These are phyloP conservation scores for Polyporus arcularius DNA, from an alignment of 768 basidiomycete genomes.

Conservation along the genomic window DNA sequence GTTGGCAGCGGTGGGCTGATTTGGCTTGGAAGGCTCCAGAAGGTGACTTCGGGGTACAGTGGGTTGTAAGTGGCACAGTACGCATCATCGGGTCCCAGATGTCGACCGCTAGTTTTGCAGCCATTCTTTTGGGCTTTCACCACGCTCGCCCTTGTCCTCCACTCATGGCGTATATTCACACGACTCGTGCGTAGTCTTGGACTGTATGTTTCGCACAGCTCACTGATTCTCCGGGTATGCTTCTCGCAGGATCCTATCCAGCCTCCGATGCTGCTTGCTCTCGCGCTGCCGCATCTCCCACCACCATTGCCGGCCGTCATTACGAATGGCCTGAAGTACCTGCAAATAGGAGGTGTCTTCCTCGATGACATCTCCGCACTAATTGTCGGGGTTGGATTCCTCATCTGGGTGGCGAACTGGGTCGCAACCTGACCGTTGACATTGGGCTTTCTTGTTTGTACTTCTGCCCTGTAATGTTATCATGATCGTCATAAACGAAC, in stretches of 20 bases:
- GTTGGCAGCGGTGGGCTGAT: constrained; percentile 68
- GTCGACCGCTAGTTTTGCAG: constrained; percentile 34
- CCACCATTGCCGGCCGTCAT: constrained; percentile 64
- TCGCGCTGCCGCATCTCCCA: constrained; percentile 68
- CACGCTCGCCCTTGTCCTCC: constrained; percentile 68
- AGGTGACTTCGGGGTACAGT: constrained; percentile 51
- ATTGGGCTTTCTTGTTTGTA: constrained; percentile 11
- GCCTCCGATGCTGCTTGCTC: constrained; percentile 57
- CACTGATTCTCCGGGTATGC: neutral
- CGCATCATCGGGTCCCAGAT: too few species aligned
- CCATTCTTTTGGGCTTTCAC: constrained; percentile 85
- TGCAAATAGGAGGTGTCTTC: constrained; percentile 66
- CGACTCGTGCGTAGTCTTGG: constrained; percentile 53
- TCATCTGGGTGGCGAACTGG: constrained; percentile 31
- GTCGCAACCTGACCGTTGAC: constrained; percentile 19
- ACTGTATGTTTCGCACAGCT: neutral
- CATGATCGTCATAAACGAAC: neutral
- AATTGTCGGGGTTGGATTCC: constrained; percentile 70
- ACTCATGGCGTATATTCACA: constrained; percentile 71
- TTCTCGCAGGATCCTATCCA: constrained; percentile 53
- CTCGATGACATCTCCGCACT: constrained; percentile 72
- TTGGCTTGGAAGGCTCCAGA: constrained; percentile 43
- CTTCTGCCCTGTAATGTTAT: constrained; percentile 13
- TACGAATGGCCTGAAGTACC: constrained; percentile 62
- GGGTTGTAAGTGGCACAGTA: constrained; percentile 48